Conservation (phyloP, 1,284 basidiomycete genomes). For the Papiliotrema terrestris region DNA sequence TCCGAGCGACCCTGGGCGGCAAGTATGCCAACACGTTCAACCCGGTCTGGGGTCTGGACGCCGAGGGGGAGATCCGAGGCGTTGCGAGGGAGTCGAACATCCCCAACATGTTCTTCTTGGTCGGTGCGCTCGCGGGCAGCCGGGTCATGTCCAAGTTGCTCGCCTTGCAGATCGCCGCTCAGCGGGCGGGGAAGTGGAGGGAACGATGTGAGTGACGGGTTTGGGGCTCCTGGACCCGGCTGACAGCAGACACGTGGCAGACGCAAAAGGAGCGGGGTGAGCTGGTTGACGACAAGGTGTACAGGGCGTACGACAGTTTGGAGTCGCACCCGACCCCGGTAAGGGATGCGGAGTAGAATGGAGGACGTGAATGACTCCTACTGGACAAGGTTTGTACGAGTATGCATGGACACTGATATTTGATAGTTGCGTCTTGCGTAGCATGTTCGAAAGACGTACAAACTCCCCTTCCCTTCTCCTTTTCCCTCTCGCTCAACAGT, state of each 20-base stretch:
- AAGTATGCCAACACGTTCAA: conserved; percentile 54
- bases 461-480: too few relatives aligned
- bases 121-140: conserved; percentile 57
- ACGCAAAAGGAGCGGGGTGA: conserved; percentile 28
- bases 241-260: conserved; percentile 24
- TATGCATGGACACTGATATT: too few relatives aligned
- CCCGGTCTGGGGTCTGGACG: conserved; percentile 58
- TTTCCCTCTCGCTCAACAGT: too few relatives aligned
- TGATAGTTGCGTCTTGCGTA: too few relatives aligned
- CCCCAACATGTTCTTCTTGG: conserved; percentile 26
- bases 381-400: too few relatives aligned
- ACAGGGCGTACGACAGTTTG: conserved; percentile 19
- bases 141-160: conserved; percentile 60
- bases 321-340: conserved; percentile 12
- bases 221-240: neutral
- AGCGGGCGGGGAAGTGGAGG: conserved; percentile 56
- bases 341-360: neutral
- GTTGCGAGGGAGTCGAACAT: conserved; percentile 56
- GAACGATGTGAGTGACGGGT: conserved; percentile 42
- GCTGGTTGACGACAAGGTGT: conserved; percentile 17
- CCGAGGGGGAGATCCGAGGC: conserved; percentile 59
- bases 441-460: too few relatives aligned
- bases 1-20: conserved; percentile 54
- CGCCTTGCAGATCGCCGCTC: conserved; percentile 61
- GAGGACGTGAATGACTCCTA: too few relatives aligned